Base-by-base conservation (phyloP, 371 early-diverging fungal species). In the Mortierella sp. region DNA sequence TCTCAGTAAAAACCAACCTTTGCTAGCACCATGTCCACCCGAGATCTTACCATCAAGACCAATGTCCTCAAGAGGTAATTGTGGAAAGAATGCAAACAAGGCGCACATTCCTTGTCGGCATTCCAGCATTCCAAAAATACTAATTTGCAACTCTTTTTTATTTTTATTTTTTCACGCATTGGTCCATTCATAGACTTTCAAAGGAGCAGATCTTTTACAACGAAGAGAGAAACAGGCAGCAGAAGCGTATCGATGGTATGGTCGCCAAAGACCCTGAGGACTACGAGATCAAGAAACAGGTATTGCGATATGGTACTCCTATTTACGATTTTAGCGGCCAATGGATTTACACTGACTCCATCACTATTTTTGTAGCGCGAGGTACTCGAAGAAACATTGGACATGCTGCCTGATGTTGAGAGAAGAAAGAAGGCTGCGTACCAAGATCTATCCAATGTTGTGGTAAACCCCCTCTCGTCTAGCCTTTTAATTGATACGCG, bases 221-320 rank as follows among this genome's bases (percentile, higher is more conserved):
- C 39, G 28, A 57, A 28, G 80, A 80, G 16, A 80, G 68, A 22
- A n/a, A 47, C 14, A 61, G 24, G 1, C 83, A 83, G 28, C 58
- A 76, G 47, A 32, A 54, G 10, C 72, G 73, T 26, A 83, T 83
- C 39, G 74, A 73, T 16, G 70, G 5, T 14, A 77, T 83, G 83
- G 45, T 77, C 3, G 83, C 70, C 43, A 68, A 77, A 45, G 74
- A 77, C 57, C 71, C 73, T 5, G 74, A 83, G 14, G 68, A 76
- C 22, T 83, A 83, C 49, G 77, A 77, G 16, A 77, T 83, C 68
- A 83, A 77, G 74, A 73, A 83, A 68, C 83, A 83, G 81, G 81
- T 75, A 76, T 49, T 12, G 11, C 14, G 16, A 43, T 11, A 43
- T 14, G 43, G 16, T 14, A 18, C 39, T 55, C 18, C 66, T 30